Evolutionary conservation across 2,329 filamentous ascomycete species (phyloP).

Genomic region (Tolypocladium inflatum): DNA sequence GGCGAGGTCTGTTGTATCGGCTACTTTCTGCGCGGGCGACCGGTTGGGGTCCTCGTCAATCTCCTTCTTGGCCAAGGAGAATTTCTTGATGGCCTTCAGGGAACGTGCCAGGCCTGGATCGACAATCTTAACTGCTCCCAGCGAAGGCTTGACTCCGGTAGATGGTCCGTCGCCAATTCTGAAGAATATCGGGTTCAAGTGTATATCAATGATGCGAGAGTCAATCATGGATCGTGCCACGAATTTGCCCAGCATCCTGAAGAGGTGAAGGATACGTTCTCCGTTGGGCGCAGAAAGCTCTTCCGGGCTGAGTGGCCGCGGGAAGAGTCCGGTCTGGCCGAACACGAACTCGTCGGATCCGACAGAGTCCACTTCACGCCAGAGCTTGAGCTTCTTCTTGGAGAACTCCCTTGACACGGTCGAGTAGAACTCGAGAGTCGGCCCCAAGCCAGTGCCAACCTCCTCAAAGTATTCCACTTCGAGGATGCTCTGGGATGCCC

Average conservation of each 20-base stretch:
- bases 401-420: conserved; percentile 95
- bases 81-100: conserved; percentile 77
- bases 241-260: conserved; percentile 92
- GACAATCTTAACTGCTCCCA: conserved; percentile 82
- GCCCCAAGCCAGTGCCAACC: conserved; percentile 89
- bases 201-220: conserved; percentile 93
- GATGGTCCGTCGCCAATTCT: conserved; percentile 67
- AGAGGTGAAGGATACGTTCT: conserved; percentile 80
- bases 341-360: conserved; percentile 74
- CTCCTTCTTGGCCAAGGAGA: conserved; percentile 70
- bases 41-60: conserved; percentile 64
- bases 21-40: conserved; percentile 59
- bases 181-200: conserved; percentile 97
- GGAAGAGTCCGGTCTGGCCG: conserved; percentile 78
- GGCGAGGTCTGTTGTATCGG: conserved; percentile 57
- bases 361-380: conserved; percentile 79
- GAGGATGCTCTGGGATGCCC: conserved; percentile 88
- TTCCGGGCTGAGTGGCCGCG: conserved; percentile 76
- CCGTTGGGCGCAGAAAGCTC: conserved; percentile 67
- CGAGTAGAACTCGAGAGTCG: conserved; percentile 95
- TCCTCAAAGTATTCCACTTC: conserved; percentile 99
- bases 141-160: conserved; percentile 62
- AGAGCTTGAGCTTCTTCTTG: conserved; percentile 93
- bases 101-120: conserved; percentile 81
- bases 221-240: conserved; percentile 97